Conservation (phyloP, 306 rosid species). For the Fagus sylvatica region DNA sequence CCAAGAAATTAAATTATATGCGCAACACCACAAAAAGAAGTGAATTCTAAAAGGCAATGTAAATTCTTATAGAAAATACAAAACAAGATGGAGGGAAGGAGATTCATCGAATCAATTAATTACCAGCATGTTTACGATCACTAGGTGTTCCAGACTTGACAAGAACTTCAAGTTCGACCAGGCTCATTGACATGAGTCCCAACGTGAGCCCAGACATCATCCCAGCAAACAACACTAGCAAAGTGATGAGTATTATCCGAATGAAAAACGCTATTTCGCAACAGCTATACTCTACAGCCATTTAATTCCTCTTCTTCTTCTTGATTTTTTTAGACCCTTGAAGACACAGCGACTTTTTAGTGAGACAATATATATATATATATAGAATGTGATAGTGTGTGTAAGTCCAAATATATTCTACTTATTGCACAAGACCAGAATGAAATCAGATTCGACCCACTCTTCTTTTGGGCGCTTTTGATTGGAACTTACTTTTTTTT, state of each 20-base stretch:
- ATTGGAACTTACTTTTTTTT: not conserved
- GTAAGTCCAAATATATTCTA: not conserved
- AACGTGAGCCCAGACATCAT: slow-evolving; percentile 93
- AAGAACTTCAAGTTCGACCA: slow-evolving; percentile 95
- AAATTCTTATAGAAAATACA: too few relatives aligned
- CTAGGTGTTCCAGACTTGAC: slow-evolving; percentile 80
- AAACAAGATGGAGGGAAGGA: not conserved
- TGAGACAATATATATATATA: not conserved
- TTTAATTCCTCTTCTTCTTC: slow-evolving; percentile 15
- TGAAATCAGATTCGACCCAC: slow-evolving; percentile 6
- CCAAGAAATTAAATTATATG: not conserved
- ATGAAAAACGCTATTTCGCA: slow-evolving; percentile 63
- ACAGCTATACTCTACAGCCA: slow-evolving; percentile 69
- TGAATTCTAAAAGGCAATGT: too few relatives aligned
- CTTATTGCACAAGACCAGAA: not conserved
- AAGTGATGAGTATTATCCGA: slow-evolving; percentile 34
- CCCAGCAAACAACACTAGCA: slow-evolving; percentile 82
- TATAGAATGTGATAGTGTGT: not conserved
- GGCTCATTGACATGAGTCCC: slow-evolving; percentile 95
- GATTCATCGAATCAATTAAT: not conserved
- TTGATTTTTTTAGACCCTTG: not conserved
- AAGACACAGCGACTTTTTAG: not conserved
- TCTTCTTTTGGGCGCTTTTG: not conserved
- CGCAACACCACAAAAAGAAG: too few relatives aligned
- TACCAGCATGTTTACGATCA: slow-evolving; percentile 77